Percentiles rank a stretch among this genome's conserved stretches.
Evolutionary conservation across 164 flowering plant genomes (phyloP).

Genomic region (Sedum album): DNA sequence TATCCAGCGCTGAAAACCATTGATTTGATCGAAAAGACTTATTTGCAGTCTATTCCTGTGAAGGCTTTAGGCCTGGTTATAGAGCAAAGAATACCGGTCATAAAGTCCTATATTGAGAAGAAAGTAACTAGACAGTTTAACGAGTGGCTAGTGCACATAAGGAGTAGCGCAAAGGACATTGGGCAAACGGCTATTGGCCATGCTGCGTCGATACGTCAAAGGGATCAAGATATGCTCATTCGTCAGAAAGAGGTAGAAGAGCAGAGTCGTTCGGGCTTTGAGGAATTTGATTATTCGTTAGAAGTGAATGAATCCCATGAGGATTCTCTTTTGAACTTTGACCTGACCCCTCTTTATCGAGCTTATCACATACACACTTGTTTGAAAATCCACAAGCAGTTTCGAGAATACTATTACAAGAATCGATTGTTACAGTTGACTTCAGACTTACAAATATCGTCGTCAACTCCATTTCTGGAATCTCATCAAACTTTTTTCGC

Average conservation of each 20-base stretch:
- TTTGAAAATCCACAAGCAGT: constrained; percentile 60
- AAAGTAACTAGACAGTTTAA: constrained; percentile 55
- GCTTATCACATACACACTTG: constrained; percentile 75
- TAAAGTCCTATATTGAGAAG: constrained; percentile 67
- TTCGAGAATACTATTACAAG: constrained; percentile 70
- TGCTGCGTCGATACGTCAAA: constrained; percentile 66
- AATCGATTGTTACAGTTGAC: constrained; percentile 71
- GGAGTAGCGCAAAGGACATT: constrained; percentile 69
- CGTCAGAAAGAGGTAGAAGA: constrained; percentile 84
- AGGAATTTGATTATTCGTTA: constrained; percentile 51
- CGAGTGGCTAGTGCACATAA: constrained; percentile 78
- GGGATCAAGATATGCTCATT: constrained; percentile 67
- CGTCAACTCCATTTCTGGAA: constrained; percentile 70
- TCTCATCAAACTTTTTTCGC: too few relatives aligned
- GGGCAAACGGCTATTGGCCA: constrained; percentile 84
- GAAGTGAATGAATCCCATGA: constrained; percentile 73
- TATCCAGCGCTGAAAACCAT: constrained; percentile 76
- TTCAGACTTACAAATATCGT: constrained; percentile 69
- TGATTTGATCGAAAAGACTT: constrained; percentile 60
- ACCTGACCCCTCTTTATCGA: constrained; percentile 78
- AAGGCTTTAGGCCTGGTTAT: constrained; percentile 40
- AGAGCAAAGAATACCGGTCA: constrained; percentile 54
- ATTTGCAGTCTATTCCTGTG: constrained; percentile 48
- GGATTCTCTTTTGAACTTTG: constrained; percentile 62
- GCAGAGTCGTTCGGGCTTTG: constrained; percentile 45